A percentile compares a stretch with the other conserved stretches of the same genome.
Evolutionary conservation across 106 monocot species (phyloP).

Genomic region (Dendrobium catenatum): DNA sequence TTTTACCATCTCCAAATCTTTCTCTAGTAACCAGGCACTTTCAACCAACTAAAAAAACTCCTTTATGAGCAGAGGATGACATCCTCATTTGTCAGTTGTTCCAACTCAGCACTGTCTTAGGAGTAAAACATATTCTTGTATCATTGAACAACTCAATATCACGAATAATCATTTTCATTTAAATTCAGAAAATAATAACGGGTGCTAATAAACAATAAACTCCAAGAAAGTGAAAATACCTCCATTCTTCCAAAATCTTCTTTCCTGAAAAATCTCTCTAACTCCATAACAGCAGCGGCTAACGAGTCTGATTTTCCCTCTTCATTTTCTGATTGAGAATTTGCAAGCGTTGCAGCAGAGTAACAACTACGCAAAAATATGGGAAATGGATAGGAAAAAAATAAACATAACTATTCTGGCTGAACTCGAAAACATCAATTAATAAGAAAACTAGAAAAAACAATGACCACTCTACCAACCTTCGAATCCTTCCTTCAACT

Average conservation of each 20-base stretch:
- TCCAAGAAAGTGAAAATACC: slow-evolving; percentile 26
- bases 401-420: background rate
- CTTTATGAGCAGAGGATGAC: no score
- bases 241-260: slow-evolving; percentile 94
- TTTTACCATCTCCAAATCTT: no score
- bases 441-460: background rate
- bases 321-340: slow-evolving; percentile 47
- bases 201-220: background rate
- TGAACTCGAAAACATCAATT: background rate
- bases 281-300: slow-evolving; percentile 69
- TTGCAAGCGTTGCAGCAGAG: slow-evolving; percentile 64
- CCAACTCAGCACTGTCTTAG: no score
- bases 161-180: background rate
- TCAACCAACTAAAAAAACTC: no score
- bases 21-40: no score
- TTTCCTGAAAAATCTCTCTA: slow-evolving; percentile 89
- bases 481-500: slow-evolving; percentile 17
- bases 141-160: background rate
- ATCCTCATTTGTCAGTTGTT: no score
- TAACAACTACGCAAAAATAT: slow-evolving; percentile 40
- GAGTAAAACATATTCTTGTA: no score
- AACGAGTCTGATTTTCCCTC: slow-evolving; percentile 55
- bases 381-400: background rate
- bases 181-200: background rate
- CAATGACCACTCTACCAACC: slow-evolving; percentile 21